Percentiles rank a stretch among this genome's conserved stretches.
Conservation (phyloP, 2,329 filamentous ascomycete species). For the Neofusicoccum sp. region DNA sequence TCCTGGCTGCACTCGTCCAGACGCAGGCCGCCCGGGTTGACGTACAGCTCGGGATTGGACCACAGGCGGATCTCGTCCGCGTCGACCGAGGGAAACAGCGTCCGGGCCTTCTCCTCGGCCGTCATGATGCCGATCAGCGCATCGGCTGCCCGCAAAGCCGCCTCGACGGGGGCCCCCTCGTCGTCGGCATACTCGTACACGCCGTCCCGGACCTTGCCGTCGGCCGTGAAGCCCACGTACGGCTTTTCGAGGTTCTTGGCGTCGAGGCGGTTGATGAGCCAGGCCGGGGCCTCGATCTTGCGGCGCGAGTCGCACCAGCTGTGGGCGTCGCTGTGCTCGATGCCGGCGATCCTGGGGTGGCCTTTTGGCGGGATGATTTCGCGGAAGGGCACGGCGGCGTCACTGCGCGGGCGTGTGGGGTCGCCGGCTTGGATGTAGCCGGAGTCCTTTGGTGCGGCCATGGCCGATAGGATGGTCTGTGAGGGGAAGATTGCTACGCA, state of each 20-base stretch:
- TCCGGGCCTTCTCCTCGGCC: neutral
- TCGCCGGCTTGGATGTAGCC: slow-evolving; percentile 18
- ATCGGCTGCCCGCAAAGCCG: neutral
- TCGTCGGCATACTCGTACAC: slow-evolving; percentile 23
- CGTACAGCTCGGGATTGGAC: slow-evolving; percentile 19
- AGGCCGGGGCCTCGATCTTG: slow-evolving; percentile 52
- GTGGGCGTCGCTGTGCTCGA: slow-evolving; percentile 16
- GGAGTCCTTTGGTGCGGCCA: slow-evolving; percentile 32
- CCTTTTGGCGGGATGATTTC: slow-evolving; percentile 19
- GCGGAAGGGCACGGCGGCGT: slow-evolving; percentile 20
- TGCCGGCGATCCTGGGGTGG: slow-evolving; percentile 19
- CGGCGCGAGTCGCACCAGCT: slow-evolving; percentile 23
- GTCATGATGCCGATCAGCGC: neutral
- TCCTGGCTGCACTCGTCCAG: slow-evolving; percentile 7
- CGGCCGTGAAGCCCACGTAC: slow-evolving; percentile 67
- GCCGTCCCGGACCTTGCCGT: slow-evolving; percentile 48
- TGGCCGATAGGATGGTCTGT: neutral
- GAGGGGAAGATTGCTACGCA: neutral
- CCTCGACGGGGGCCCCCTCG: slow-evolving; percentile 16
- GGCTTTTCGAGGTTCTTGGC: slow-evolving; percentile 55
- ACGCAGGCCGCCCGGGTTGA: slow-evolving; percentile 19
- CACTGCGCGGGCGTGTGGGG: slow-evolving; percentile 14
- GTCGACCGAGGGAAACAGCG: neutral
- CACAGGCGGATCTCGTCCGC: slow-evolving; percentile 17
- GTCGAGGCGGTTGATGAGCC: slow-evolving; percentile 51